Evolutionary conservation across 2,329 filamentous ascomycete species (phyloP).

Genomic region (Nothophoma quercina): DNA sequence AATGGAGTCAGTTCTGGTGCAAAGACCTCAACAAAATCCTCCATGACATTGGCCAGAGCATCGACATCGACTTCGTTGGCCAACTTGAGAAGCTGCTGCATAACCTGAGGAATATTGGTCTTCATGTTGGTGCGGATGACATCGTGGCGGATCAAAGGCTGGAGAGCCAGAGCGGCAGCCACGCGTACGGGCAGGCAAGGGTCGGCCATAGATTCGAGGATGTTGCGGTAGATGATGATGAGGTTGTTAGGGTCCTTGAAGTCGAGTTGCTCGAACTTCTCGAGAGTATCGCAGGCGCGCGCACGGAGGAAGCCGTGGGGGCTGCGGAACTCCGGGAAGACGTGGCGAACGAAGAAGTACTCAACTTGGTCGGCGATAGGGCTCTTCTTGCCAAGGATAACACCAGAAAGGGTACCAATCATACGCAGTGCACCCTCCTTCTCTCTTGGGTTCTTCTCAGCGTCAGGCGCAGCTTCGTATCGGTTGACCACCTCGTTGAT

Average conservation of each 20-base stretch:
- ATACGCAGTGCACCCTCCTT: constrained; percentile 97
- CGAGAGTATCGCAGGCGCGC: constrained; percentile 93
- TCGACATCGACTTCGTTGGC: constrained; percentile 99
- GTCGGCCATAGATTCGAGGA: constrained; percentile 96
- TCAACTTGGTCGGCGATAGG: constrained; percentile 97
- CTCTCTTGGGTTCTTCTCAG: constrained; percentile 90
- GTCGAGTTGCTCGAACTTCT: constrained; percentile 96
- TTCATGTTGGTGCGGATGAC: constrained; percentile 95
- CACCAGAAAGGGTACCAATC: constrained; percentile 93
- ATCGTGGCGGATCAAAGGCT: constrained; percentile 94
- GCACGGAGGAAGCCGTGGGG: constrained; percentile 90
- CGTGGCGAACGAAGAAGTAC: constrained; percentile 97
- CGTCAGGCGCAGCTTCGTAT: constrained; percentile 83
- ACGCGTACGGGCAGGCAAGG: constrained; percentile 91
- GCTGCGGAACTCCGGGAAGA: constrained; percentile 97
- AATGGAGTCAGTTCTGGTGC: constrained; percentile 97
- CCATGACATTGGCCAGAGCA: constrained; percentile 97
- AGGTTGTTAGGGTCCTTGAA: constrained; percentile 98
- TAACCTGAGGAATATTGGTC: constrained; percentile 96
- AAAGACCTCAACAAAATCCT: constrained; percentile 99
- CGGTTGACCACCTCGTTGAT: constrained; percentile 94
- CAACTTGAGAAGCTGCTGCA: constrained; percentile 97
- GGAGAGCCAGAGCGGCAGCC: constrained; percentile 89
- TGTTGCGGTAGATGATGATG: constrained; percentile 94
- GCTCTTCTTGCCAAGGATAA: constrained; percentile 97